These are phyloP conservation scores for Gracilaria gracilis DNA, from an alignment of 23 red algal genomes.

Conservation along the genomic window DNA sequence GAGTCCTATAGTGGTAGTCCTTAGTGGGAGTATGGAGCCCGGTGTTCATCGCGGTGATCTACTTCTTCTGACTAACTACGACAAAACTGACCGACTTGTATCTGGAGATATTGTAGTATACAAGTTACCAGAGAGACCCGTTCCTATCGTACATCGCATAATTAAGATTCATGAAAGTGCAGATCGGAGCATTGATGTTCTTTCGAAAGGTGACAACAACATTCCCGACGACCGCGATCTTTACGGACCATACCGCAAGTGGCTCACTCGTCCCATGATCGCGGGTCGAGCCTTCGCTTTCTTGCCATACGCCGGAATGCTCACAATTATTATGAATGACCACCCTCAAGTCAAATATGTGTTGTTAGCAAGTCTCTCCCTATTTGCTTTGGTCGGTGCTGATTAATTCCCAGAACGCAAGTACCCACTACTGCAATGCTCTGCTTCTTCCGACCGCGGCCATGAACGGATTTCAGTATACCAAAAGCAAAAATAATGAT, in stretches of 20 bases:
- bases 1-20: slow-evolving; percentile 78
- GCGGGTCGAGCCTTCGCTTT: slow-evolving; percentile 83
- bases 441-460: not conserved
- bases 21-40: slow-evolving; percentile 97
- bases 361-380: slow-evolving; percentile 66
- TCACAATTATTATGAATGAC: slow-evolving; percentile 98
- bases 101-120: slow-evolving; percentile 99
- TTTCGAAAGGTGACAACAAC: slow-evolving; percentile 96
- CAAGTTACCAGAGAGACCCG: slow-evolving; percentile 82
- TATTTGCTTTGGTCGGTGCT: slow-evolving; percentile 69
- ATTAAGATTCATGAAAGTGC: slow-evolving; percentile 83
- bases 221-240: slow-evolving; percentile 92
- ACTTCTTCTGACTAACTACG: slow-evolving; percentile 84
- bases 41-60: slow-evolving; percentile 94
- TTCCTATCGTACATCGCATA: slow-evolving; percentile 98
- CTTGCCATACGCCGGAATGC: slow-evolving; percentile 87
- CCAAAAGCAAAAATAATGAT: not conserved
- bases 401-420: slow-evolving; percentile 27
- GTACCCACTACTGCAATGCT: not conserved
- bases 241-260: slow-evolving; percentile 81
- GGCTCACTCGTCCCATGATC: slow-evolving; percentile 83
- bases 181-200: slow-evolving; percentile 58
- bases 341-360: slow-evolving; percentile 82
- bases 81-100: slow-evolving; percentile 61
- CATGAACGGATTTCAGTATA: not conserved